Evolutionary conservation across 495 filamentous ascomycete genomes (phyloP), one percentile per base, ranked within the genome.

Genomic region (Aspergillus indologenus): DNA sequence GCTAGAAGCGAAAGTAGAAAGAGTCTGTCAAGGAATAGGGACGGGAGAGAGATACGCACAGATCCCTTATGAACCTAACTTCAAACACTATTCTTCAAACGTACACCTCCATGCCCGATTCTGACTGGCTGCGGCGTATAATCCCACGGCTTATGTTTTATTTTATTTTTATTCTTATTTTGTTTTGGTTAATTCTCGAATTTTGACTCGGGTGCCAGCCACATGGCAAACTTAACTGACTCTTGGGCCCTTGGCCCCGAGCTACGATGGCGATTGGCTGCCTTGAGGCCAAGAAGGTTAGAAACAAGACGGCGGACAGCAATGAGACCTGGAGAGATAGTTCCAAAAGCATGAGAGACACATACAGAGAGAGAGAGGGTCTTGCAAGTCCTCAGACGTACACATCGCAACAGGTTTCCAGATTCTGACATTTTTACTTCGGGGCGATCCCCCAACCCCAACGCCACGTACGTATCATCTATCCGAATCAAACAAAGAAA

Each of bases 171-270:
- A 31, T 34, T 56, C 48, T 45, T 31, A 19, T 19, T 26, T 56
- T 47, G 23, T 46, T 56, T 46, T 56, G 24, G n/a, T n/a, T n/a
- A n/a, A 31, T 34, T 56, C 48, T 45, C 20, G 54, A 21, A 17
- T 17, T 45, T 24, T 58, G 56, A 58, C 56, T 58, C 56, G 56
- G 49, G 20, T 24, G 48, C 56, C 52, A 53, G 56, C 56, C 56
- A 58, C 56, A 53, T 46, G 21, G 40, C 43, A 18, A 29, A 56
- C 40, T 20, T 50, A 45, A 53, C 48, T 58, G 56, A 58, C 56
- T 58, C 56, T 47, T 19, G 29, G 34, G 34, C 34, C 9, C 45
- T 34, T 56, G n/a, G 54, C 44, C 12, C 50, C 26, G 7, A 18
- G 50, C 26, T 19, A 40, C 5, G 12, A 11, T 14, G 12, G 12